Evolutionary conservation across 2,329 filamentous ascomycete species (phyloP).

Genomic region (Talaromyces sp.): DNA sequence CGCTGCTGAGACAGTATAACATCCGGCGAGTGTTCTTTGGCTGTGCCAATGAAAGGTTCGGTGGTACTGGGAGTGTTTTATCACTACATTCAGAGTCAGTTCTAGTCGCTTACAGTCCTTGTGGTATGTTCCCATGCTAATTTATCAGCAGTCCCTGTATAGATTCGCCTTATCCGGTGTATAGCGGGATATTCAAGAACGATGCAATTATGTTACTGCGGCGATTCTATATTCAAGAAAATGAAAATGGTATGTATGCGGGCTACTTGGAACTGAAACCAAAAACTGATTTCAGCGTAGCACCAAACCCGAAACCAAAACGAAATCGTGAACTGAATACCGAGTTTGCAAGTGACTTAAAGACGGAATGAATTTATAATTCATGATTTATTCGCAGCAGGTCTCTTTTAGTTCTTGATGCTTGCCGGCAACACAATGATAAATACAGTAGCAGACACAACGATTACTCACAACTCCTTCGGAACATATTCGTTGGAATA

Average conservation of each 20-base stretch:
- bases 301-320: conserved; percentile 63
- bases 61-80: conserved; percentile 90
- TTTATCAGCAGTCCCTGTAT: conserved; percentile 59
- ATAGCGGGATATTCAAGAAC: conserved; percentile 83
- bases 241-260: conserved; percentile 68
- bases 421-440: not conserved
- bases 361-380: not conserved
- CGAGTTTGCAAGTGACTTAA: conserved; percentile 11
- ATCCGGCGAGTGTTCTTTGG: conserved; percentile 93
- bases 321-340: conserved; percentile 60
- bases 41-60: conserved; percentile 94
- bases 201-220: conserved; percentile 90
- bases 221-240: conserved; percentile 97
- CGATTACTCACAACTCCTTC: not conserved
- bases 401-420: not conserved
- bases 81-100: conserved; percentile 70
- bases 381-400: not conserved
- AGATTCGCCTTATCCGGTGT: conserved; percentile 74
- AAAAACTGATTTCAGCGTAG: conserved; percentile 33
- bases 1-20: conserved; percentile 79
- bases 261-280: not conserved
- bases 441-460: not conserved
- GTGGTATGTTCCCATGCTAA: not conserved
- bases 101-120: not conserved
- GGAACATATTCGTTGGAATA: conserved; percentile 12